Evolutionary conservation across 176 grass and related monocot species (phyloP).

Genomic region (Chrysopogon serrulatus): DNA sequence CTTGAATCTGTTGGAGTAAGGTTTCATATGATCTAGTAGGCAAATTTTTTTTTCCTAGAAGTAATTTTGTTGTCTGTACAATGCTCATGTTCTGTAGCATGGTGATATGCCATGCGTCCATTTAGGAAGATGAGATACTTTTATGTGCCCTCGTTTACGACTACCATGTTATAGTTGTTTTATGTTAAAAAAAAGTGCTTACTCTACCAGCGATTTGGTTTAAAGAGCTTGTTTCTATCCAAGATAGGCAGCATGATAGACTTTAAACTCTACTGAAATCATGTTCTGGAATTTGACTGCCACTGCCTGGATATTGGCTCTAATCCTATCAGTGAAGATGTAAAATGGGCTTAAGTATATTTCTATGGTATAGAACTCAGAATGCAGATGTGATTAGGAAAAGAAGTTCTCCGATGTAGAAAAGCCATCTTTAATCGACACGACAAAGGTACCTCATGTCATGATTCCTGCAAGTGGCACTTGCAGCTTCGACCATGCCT

Average conservation of each 20-base stretch:
- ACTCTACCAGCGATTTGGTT: background rate
- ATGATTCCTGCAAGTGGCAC: slow-evolving; percentile 31
- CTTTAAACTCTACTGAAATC: background rate
- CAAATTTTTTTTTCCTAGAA: background rate
- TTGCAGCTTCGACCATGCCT: slow-evolving; percentile 33
- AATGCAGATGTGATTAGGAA: slow-evolving; percentile 35
- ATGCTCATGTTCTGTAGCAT: background rate
- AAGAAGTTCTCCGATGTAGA: slow-evolving; percentile 29
- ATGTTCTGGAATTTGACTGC: background rate
- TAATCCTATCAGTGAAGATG: slow-evolving; percentile 27
- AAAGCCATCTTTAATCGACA: slow-evolving; percentile 37
- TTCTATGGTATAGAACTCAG: slow-evolving; percentile 28
- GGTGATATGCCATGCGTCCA: background rate
- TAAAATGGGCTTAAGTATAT: slow-evolving; percentile 29
- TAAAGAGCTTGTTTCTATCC: background rate
- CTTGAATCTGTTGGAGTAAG: background rate
- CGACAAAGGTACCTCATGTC: slow-evolving; percentile 37
- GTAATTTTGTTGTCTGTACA: background rate
- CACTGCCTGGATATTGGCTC: slow-evolving; percentile 1
- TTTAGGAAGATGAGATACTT: background rate
- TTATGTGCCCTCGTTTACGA: background rate
- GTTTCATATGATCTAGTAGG: background rate
- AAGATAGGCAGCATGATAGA: background rate
- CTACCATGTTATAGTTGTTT: background rate
- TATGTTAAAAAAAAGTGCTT: background rate